Evolutionary conservation across 2,329 filamentous ascomycete species (phyloP).

Genomic region (Exophiala oligosperma): DNA sequence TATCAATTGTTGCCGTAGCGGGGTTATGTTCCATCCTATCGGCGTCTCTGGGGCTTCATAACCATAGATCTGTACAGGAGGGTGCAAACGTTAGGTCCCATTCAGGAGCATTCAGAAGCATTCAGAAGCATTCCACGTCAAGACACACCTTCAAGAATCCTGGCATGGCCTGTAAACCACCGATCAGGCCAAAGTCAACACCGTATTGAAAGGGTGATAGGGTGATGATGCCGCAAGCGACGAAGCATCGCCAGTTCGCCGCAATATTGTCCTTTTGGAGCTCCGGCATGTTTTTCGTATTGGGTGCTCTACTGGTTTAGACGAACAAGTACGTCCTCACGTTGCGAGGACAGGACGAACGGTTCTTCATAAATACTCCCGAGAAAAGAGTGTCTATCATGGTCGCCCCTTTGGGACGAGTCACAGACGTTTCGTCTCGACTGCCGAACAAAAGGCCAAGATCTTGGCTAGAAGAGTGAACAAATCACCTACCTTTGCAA

Average conservation of each 20-base stretch:
- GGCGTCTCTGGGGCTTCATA: constrained; percentile 26
- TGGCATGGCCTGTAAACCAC: constrained; percentile 33
- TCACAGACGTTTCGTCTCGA: not conserved
- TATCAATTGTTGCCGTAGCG: constrained; percentile 34
- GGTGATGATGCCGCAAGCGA: constrained; percentile 10
- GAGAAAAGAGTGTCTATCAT: too few species aligned
- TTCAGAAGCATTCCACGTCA: constrained; percentile 32
- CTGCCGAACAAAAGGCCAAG: constrained; percentile 10
- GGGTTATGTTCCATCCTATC: constrained; percentile 44
- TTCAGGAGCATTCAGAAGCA: constrained; percentile 27
- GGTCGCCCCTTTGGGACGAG: too few species aligned
- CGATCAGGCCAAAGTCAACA: constrained; percentile 31
- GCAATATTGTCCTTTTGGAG: constrained; percentile 4
- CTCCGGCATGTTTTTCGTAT: not conserved
- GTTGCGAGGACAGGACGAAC: not conserved
- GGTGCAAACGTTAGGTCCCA: constrained; percentile 39
- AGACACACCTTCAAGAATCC: constrained; percentile 29
- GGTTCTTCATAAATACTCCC: not conserved
- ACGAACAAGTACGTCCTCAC: too few species aligned
- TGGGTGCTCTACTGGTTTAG: not conserved
- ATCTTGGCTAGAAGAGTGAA: not conserved
- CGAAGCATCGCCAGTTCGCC: constrained; percentile 14
- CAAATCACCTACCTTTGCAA: constrained; percentile 4
- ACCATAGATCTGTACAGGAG: constrained; percentile 38
- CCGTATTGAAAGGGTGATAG: constrained; percentile 32